Evolutionary conservation across 495 filamentous ascomycete species (phyloP), one percentile per base, ranked within the genome.

Genomic region (Talaromyces thailandensis): DNA sequence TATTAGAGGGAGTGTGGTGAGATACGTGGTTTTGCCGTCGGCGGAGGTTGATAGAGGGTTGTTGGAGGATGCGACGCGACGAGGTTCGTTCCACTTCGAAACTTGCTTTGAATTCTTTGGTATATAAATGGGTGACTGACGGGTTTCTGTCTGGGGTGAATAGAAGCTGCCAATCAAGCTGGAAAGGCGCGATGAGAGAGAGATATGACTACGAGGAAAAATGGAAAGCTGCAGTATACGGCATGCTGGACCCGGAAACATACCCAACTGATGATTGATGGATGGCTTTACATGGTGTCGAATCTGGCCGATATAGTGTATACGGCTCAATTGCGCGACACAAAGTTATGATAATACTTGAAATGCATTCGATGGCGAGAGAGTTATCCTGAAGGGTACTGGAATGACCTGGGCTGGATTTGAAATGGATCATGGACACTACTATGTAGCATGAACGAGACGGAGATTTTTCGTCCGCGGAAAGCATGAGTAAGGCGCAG

Each of bases 1-100:
- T 72, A 98, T 98, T 69, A 84, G 94, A 67, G 94, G 94, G 6
- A 96, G 92, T 60, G 94, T 98, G 29, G 94, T 98, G 62, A 84
- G 94, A 64, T 98, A 98, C 71, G 93, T 98, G 62, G 89, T 98
- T 71, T 76, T 98, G 61, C 95, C 94, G 0, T 84, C 86, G n/a
- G 84, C 79, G 29, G 88, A 90, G 48, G 93, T 98, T 25, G 94
- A 98, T 72, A 88, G 92, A 12, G 88, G 88, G 29, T 74, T 99
- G 66, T 75, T 99, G 69, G 94, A 98, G 81, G 94, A 99, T 84
- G 93, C 93, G 24, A 96, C 93, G 58, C 84, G 93, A 74, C 86
- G 93, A 86, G 94, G 92, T 96, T 68, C 66, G 84, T 79, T 31
- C 25, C 51, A n/a, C n/a, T n/a, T n/a, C n/a, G n/a, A n/a, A n/a